Percentiles rank a stretch among this genome's conserved stretches.
phyloP scores from a whole-genome alignment of 352 stramenopile genomes.

The Pythium dissimile region DNA sequence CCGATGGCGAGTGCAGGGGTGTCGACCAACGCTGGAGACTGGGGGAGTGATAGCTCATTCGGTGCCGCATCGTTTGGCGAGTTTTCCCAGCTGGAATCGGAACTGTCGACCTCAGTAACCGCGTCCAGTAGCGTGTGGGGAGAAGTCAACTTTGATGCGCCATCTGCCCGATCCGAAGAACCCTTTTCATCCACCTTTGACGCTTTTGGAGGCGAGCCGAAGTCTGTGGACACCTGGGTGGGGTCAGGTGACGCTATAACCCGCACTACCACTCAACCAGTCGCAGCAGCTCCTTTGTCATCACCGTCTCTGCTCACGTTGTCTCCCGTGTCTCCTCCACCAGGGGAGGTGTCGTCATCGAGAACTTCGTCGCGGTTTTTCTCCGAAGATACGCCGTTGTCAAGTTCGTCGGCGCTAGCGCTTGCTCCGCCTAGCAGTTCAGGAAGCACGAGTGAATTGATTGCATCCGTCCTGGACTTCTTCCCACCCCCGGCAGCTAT shows the following conservation, averaged over 20 bases:
- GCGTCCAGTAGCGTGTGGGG: background rate
- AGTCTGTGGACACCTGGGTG: background rate
- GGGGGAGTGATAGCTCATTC: slow-evolving; percentile 1
- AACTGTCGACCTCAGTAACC: background rate
- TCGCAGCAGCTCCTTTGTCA: background rate
- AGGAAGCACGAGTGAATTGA: background rate
- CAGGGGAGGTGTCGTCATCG: background rate
- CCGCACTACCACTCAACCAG: background rate
- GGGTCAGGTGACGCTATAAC: background rate
- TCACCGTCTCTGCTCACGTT: slow-evolving; percentile 22
- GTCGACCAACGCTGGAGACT: background rate
- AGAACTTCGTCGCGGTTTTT: slow-evolving; percentile 18
- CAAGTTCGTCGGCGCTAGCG: background rate
- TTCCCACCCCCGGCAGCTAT: background rate
- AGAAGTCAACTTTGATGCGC: background rate
- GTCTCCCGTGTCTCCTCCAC: slow-evolving; percentile 13
- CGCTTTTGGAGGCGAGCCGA: slow-evolving; percentile 2
- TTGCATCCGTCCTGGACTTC: slow-evolving; percentile 22
- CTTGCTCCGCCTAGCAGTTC: background rate
- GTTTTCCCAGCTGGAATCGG: slow-evolving; percentile 6
- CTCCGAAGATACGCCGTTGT: background rate
- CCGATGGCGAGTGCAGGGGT: slow-evolving; percentile 10
- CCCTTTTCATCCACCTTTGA: slow-evolving; percentile 11
- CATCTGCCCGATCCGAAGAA: background rate
- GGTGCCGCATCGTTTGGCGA: slow-evolving; percentile 4